Percentiles rank a stretch among this genome's conserved stretches.
phyloP scores from a whole-genome alignment of 139 green algal species.

The Closterium sp. region DNA sequence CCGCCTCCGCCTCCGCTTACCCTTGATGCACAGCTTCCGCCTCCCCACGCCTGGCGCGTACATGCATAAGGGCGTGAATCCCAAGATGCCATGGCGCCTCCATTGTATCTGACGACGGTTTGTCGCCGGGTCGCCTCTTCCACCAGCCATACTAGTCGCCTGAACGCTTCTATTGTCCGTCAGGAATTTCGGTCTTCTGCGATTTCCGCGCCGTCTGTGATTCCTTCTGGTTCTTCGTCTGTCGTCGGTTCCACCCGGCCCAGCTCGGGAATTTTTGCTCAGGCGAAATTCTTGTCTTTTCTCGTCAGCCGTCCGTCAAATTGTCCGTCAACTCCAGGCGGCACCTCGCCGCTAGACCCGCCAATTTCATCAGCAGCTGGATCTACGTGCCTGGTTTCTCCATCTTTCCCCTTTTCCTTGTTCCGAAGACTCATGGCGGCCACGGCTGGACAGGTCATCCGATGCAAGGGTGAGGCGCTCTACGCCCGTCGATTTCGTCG shows the following conservation, averaged over 20 bases:
- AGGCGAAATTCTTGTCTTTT: background rate
- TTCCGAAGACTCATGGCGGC: background rate
- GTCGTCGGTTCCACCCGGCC: background rate
- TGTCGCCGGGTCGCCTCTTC: background rate
- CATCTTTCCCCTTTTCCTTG: background rate
- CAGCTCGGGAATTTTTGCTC: background rate
- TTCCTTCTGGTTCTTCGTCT: background rate
- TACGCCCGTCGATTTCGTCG: background rate
- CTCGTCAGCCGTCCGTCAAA: background rate
- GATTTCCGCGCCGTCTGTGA: background rate
- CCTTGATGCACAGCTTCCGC: background rate
- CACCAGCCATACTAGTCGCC: background rate
- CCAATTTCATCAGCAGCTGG: background rate
- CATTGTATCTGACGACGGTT: background rate
- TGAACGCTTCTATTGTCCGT: background rate
- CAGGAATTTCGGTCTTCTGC: background rate
- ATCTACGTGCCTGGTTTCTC: background rate
- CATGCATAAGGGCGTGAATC: background rate
- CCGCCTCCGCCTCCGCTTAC: background rate
- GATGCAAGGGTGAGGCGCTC: slow-evolving; percentile 21
- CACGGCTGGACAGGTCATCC: slow-evolving; percentile 24
- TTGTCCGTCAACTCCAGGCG: background rate
- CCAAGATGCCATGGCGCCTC: background rate
- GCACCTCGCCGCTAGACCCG: background rate
- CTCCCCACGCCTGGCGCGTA: background rate